Evolutionary conservation across 345 rosid genomes (phyloP).

Genomic region (Heritiera littoralis): DNA sequence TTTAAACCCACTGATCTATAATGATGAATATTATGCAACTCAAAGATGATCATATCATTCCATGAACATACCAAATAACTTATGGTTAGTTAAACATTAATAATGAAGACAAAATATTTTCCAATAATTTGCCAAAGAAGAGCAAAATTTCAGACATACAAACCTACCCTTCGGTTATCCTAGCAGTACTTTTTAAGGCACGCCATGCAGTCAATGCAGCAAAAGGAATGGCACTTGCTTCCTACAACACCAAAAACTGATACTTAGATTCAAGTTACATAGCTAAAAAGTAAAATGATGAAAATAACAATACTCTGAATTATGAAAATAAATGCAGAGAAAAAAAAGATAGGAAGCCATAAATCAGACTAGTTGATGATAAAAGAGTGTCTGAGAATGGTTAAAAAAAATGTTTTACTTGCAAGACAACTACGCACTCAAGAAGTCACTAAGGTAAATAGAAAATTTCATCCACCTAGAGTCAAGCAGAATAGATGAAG

Average conservation of each 20-base stretch:
- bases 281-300: background rate
- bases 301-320: background rate
- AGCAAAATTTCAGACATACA: background rate
- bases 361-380: background rate
- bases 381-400: background rate
- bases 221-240: conserved; percentile 91
- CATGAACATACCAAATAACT: background rate
- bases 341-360: background rate
- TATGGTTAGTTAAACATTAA: background rate
- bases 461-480: background rate
- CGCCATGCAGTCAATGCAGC: conserved; percentile 97
- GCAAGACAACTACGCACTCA: background rate
- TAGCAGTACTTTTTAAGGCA: conserved; percentile 80
- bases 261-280: conserved; percentile 11
- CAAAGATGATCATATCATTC: background rate
- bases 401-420: background rate
- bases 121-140: too few relatives aligned
- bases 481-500: background rate
- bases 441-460: background rate
- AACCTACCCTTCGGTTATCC: conserved; percentile 82
- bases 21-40: background rate
- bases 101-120: too few relatives aligned
- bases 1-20: background rate
- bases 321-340: background rate
- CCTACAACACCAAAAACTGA: conserved; percentile 46